Evolutionary conservation across 75 land plant genomes (phyloP), one percentile per base, ranked within the genome.

Genomic region (Sequoia sempervirens): DNA sequence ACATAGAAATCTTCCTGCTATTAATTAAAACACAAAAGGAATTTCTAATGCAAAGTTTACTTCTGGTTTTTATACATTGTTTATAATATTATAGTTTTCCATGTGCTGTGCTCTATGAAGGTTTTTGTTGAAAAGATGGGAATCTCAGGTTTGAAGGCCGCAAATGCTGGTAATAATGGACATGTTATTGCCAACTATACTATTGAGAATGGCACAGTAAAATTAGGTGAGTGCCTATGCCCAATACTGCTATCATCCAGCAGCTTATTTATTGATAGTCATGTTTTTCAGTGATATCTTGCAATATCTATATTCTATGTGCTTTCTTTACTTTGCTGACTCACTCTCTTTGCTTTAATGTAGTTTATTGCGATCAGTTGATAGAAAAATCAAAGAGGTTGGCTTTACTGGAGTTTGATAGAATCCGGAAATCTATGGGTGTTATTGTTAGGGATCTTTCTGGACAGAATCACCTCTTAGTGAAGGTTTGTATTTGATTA

Each of bases 111-210:
- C 58, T 34, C 40, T 70, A 58, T 72, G 66, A 37, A 93, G 94
- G 94, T 93, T 79, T 76, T 96, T 34, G 98, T 96, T 58, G 98
- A 96, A 84, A 96, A 96, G 79, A 93, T 96, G 92, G 98, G 96
- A 79, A 85, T 92, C 83, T 96, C 96, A 20, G 93, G 92, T 89
- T 70, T 54, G 18, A 86, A 90, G 86, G 88, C 80, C 23, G 86
- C 86, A 76, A 82, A 82, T 28, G 82, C 75, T 68, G 86, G 91
- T 50, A 85, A 83, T 79, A 84, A 84, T 43, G 78, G 83, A 34
- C 85, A 86, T 41, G 79, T 89, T 86, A 79, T 56, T 47, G 83
- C 84, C 38, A 82, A 75, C 40, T 82, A 82, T 66, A 82, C 87
- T 81, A 84, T 85, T 52, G 87, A 89, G 45, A 30, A 84, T 45